A percentile compares a stretch with the other conserved stretches of the same genome.
These are phyloP conservation scores for Clarkia xantiana DNA, from an alignment of 345 rosid genomes.

Conservation along the genomic window DNA sequence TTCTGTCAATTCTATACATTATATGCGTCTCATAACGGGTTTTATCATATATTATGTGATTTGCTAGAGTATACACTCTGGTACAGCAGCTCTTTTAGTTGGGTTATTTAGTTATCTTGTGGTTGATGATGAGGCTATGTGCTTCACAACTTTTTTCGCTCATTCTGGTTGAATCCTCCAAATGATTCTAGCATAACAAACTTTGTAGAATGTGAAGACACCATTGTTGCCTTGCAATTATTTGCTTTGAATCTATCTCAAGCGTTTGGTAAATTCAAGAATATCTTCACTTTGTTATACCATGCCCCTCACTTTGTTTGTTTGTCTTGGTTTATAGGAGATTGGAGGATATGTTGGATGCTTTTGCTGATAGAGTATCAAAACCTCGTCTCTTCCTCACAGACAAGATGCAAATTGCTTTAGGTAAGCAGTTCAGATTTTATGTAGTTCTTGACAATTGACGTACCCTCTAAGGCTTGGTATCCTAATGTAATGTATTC, in stretches of 20 bases:
- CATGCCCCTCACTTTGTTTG: not conserved
- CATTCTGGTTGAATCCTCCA: too few relatives aligned
- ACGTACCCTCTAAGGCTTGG: too few relatives aligned
- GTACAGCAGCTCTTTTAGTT: too few relatives aligned
- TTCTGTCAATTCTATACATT: too few relatives aligned
- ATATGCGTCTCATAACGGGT: too few relatives aligned
- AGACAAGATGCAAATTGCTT: constrained; percentile 85
- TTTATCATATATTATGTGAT: constrained; percentile 38
- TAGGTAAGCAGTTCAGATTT: constrained; percentile 36
- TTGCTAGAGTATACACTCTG: constrained; percentile 27
- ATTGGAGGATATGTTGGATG: constrained; percentile 76
- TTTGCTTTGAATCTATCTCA: too few relatives aligned
- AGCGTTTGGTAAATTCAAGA: not conserved
- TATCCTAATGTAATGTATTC: not conserved
- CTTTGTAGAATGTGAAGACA: too few relatives aligned
- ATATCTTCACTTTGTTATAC: constrained; percentile 2
- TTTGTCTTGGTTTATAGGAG: constrained; percentile 31
- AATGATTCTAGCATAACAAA: too few relatives aligned
- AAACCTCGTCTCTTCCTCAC: constrained; percentile 77
- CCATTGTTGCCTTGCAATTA: too few relatives aligned
- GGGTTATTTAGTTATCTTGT: too few relatives aligned
- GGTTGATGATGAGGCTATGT: too few relatives aligned
- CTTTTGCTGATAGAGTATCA: constrained; percentile 81
- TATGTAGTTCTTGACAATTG: constrained; percentile 12
- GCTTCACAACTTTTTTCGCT: too few relatives aligned